These are phyloP conservation scores for Austroboletus novae-zelandiae DNA, from an alignment of 1,284 basidiomycete species.

Conservation along the genomic window DNA sequence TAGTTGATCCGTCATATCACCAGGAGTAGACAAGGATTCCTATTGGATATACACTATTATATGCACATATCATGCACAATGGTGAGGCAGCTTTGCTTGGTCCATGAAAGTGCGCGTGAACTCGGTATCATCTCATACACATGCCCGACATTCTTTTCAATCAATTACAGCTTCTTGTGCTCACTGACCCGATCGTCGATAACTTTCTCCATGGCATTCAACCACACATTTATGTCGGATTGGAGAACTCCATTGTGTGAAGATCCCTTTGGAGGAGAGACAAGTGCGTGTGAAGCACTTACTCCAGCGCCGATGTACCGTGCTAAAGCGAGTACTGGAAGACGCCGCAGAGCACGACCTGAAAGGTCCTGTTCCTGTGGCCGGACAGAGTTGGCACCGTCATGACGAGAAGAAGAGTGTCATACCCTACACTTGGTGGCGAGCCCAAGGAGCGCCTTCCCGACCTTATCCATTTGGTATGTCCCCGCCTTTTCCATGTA, in stretches of 20 bases:
- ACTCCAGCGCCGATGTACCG: conserved; percentile 65
- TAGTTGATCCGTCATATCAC: conserved; percentile 29
- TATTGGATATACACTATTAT: conserved; percentile 1
- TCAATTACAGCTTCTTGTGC: conserved; percentile 35
- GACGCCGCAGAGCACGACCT: conserved; percentile 82
- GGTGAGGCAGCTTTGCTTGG: neutral
- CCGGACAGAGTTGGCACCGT: neutral
- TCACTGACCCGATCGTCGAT: conserved; percentile 57
- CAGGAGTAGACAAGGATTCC: neutral
- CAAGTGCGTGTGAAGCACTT: conserved; percentile 8
- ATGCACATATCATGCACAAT: neutral
- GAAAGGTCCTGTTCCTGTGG: conserved; percentile 73
- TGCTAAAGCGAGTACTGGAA: conserved; percentile 91
- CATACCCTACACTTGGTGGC: conserved; percentile 72
- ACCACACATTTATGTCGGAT: conserved; percentile 61
- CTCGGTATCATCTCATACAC: neutral
- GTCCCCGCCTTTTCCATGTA: conserved; percentile 42
- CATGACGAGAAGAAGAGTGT: neutral
- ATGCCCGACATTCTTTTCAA: neutral
- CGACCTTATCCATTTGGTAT: conserved; percentile 46
- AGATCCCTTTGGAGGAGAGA: conserved; percentile 9
- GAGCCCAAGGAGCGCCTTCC: conserved; percentile 60
- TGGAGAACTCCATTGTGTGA: conserved; percentile 20
- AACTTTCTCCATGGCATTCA: conserved; percentile 76
- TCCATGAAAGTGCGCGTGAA: neutral